Evolutionary conservation across 768 basidiomycete genomes (phyloP).

Genomic region (Tremella mesenterica): DNA sequence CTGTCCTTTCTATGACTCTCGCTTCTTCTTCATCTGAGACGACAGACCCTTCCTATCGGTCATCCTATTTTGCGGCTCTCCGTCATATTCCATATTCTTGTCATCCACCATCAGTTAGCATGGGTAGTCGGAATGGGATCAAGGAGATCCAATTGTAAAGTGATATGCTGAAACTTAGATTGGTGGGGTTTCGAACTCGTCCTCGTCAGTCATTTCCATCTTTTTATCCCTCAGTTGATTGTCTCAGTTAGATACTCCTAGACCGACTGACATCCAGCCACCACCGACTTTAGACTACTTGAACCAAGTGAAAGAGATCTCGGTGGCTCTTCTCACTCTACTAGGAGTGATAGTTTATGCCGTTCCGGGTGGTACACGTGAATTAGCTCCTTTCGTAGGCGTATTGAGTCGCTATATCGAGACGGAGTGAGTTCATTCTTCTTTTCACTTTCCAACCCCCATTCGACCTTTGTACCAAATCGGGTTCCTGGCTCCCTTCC

Average conservation of each 20-base stretch:
- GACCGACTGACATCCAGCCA: conserved; percentile 6
- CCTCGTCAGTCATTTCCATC: conserved; percentile 5
- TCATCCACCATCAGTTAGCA: background rate
- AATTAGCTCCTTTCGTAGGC: conserved; percentile 21
- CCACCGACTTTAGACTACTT: conserved; percentile 21
- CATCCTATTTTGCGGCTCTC: background rate
- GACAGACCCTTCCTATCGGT: background rate
- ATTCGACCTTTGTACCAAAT: background rate
- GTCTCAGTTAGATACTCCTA: background rate
- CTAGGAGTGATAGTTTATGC: conserved; percentile 20
- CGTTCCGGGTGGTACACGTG: conserved; percentile 20
- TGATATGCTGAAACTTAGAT: conserved; percentile 8
- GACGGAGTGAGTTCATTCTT: conserved; percentile 17
- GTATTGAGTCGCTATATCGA: conserved; percentile 21
- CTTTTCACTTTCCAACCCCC: background rate
- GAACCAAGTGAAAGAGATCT: conserved; percentile 10
- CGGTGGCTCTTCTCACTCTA: conserved; percentile 16
- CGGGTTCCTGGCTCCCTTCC: too few species aligned
- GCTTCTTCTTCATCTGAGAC: too few species aligned
- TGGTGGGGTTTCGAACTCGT: conserved; percentile 29
- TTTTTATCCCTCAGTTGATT: background rate
- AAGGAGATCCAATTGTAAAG: background rate
- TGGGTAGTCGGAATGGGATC: background rate
- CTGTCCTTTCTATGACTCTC: too few species aligned
- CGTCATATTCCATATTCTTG: too few species aligned